Evolutionary conservation across 1,284 basidiomycete genomes (phyloP), one percentile per base, ranked within the genome.

Genomic region (Agroathelia rolfsii): DNA sequence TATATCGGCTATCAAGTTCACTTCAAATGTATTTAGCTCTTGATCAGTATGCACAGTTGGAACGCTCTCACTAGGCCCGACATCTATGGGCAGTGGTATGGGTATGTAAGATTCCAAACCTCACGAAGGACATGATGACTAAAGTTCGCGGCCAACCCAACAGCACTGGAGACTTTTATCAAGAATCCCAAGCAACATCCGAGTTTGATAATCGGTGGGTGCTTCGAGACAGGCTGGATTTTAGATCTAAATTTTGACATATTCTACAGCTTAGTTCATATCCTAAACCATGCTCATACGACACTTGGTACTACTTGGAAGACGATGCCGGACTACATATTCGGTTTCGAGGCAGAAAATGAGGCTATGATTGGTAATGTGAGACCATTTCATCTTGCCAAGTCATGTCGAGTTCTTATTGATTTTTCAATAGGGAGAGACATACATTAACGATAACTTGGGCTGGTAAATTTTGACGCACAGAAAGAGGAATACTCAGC

Each of bases 271-370:
- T 39, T 55, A 24, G 37, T 24, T 16, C 50, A 55, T 36, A 48
- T 52, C 26, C 27, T 56, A 31, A 42, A 41, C 17, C 61, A 65
- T 43, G 44, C 47, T 27, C 58, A 64, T 39, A 39, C 41, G 3
- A 46, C 49, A 14, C 45, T 62, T 19, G 53, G 53, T 2, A 46
- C 52, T 36, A 52, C 53, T 2, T 63, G 61, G 61, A 55, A 55
- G 20, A 46, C 59, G 43, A 48, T 62, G 10, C 53, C 48, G 28
- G 49, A 54, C 14, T 59, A 60, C 30, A 58, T 65, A 32, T 62
- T 61, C 32, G 61, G 52, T 1, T 53, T 55, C 29, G 51, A 58
- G 46, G 58, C 59, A 6, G 52, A 62, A 41, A 62, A 64, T 36
- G 60, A 62, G 36, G 56, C 59, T 2, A 50, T 48, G 50, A 53